Evolutionary conservation across 2,329 filamentous ascomycete genomes (phyloP), one percentile per base, ranked within the genome.

Genomic region (Cladosporium oxysporum): DNA sequence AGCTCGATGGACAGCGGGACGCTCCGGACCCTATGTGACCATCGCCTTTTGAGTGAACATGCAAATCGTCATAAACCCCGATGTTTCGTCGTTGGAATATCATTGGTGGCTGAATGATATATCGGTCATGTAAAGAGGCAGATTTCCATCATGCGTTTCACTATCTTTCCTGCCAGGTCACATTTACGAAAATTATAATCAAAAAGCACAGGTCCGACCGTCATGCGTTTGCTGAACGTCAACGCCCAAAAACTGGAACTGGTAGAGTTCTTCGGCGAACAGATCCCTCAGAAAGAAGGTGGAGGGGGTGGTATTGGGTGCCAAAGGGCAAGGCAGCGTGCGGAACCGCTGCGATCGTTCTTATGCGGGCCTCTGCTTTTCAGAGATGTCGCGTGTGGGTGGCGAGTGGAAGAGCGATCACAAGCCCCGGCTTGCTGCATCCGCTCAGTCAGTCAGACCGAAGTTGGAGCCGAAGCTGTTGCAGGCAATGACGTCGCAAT

Each of bases 211-310:
- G 47, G 21, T 50, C 14, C 10, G 2, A 26, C 4, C 26, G 23
- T 8, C 3, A 31, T 61, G 58, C 58, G 58, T 29, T 16, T 61
- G 16, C 16, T 61, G 58, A 31, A 50, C 33, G 55, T 58, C 2
- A 33, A 58, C 6, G 35, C 58, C 12, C 26, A 10, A 3, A 26
- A 33, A 23, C 50, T 58, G 29, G 28, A 41, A 26, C 49, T 64
- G 31, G 35, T 31, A 11, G 61, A 64, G 28, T 64, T 64, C 53
- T 64, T 64, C 33, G 21, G 49, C 49, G 21, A 37, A n/a, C 3
- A 49, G 6, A 31, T 47, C 3, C 61, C 50, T 44, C 41, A n/a
- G n/a, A n/a, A n/a, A n/a, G n/a, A n/a, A n/a, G n/a, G n/a, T n/a
- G n/a, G n/a, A n/a, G n/a, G n/a, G n/a, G n/a, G n/a, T n/a, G n/a